Base-by-base conservation (phyloP, 495 filamentous ascomycete genomes). In the Penicillium argentinense region DNA sequence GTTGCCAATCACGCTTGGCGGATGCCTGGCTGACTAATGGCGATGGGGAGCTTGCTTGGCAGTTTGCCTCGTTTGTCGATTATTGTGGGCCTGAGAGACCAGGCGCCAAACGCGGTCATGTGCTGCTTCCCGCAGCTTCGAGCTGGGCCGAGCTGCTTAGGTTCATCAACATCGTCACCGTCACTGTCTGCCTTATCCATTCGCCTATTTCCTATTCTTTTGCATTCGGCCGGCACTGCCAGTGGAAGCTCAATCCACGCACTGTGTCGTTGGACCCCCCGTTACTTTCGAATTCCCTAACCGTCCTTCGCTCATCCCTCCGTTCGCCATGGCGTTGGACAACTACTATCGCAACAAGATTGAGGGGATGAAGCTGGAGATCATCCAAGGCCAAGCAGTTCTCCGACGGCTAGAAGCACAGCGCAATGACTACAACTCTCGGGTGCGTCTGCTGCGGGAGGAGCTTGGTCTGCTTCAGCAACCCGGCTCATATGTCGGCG, bases 331-430 rank as follows among this genome's bases (percentile, higher is more conserved):
- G 93, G 90, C 92, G 79, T 87, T 99, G 73, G 93, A 97, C 72
- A 96, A 86, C 71, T 99, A 96, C 73, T 99, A 92, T 69, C 88
- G 90, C 77, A 97, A 97, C 73, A 99, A 99, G 80, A 96, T 99
- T 71, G 93, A 99, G 87, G 83, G 85, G 67, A 95, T 97, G 86
- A 96, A 97, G 81, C 89, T 97, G 63, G 92, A 97, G 80, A 99
- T 99, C 56, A 89, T 99, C 59, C 90, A 96, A 69, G 92, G 93
- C 28, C 95, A 97, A 75, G 92, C 95, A 38, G 89, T 95, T 41
- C 77, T 99, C 42, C 84, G 93, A 56, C 80, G 93, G 68, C 78
- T 99, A 63, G 93, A 99, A 80, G 93, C 93, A 42, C 93, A 99
- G 66, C 87, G 93, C 47, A 99, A 99, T 69, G 93, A 99, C 68